Base-by-base conservation (phyloP, 78 protist genomes). In the Parvularia atlantis region DNA sequence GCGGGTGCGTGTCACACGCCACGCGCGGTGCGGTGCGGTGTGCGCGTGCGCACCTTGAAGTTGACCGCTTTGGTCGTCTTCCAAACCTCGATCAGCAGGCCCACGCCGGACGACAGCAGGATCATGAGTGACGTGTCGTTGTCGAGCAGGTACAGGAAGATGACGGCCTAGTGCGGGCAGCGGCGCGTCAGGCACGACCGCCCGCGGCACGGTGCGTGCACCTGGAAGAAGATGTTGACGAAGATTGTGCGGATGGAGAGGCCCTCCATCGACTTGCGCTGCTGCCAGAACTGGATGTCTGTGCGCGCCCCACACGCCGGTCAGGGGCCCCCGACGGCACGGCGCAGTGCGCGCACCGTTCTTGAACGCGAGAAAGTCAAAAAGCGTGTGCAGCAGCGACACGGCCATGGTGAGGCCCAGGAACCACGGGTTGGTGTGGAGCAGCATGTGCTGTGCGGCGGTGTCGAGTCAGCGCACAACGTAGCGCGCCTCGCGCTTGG, bases 321-420 rank as follows among this genome's bases (percentile, higher is more conserved):
- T 37, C 68, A 33, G 13, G 9, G 50, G 50, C 17, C 20, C 36
- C 6, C 43, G 30, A 3, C n/a, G n/a, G 7, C 56, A 44, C 24
- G 13, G 10, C 10, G 22, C 22, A 22, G 16, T 9, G 24, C 37
- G 24, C 68, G 4, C 3, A 66, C 71, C 96, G 76, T 91, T 92
- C 69, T 91, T 92, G 80, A 96, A 94, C 20, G 99, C 99, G 40
- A 96, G 82, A 48, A 90, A 77, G 66, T 93, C 97, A 64, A 94
- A 92, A 28, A 96, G 44, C 26, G 82, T 72, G 80, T 96, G 99
- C 31, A 93, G 77, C 10, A 84, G 1, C 11, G 97, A 70, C 9
- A 92, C 96, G 19, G 69, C 40, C 37, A 78, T 20, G 11, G 97
- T 93, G 43, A 92, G 28, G 33, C 50, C 95, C 16, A 96, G 73